These are phyloP conservation scores for Onygenales sp. DNA, from an alignment of 2,329 filamentous ascomycete species.

Conservation along the genomic window DNA sequence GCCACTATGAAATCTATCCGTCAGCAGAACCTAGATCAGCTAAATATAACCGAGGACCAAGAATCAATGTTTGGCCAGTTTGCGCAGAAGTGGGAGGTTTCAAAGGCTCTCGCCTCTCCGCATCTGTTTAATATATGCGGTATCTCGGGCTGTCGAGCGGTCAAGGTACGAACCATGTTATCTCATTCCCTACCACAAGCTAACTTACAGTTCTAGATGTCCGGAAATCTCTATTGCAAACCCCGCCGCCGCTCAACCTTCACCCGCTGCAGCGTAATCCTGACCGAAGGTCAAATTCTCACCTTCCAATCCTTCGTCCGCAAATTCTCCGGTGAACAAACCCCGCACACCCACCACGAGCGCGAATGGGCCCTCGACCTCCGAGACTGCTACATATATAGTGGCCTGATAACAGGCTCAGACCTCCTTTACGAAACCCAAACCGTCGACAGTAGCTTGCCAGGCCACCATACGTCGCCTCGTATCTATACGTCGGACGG, in stretches of 20 bases:
- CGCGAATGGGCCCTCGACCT: constrained; percentile 51
- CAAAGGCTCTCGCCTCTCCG: constrained; percentile 52
- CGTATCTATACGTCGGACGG: constrained; percentile 51
- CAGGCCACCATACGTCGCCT: constrained; percentile 50
- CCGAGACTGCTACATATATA: constrained; percentile 57
- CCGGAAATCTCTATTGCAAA: constrained; percentile 54
- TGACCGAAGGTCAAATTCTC: constrained; percentile 51
- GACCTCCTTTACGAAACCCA: constrained; percentile 56
- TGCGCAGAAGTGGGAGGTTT: constrained; percentile 59
- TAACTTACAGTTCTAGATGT: constrained; percentile 33
- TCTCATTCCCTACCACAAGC: not conserved
- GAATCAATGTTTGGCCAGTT: constrained; percentile 59
- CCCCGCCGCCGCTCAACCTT: constrained; percentile 54
- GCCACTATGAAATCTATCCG: constrained; percentile 48
- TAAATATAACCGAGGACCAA: constrained; percentile 56
- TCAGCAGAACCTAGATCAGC: constrained; percentile 46
- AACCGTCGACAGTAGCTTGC: constrained; percentile 54
- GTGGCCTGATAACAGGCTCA: constrained; percentile 51
- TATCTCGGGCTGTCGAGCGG: constrained; percentile 52
- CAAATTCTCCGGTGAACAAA: constrained; percentile 43
- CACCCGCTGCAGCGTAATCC: constrained; percentile 49
- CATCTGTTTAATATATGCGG: constrained; percentile 59
- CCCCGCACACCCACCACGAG: constrained; percentile 54
- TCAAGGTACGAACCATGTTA: constrained; percentile 32
- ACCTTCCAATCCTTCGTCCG: constrained; percentile 54